Conservation (phyloP, 2,329 filamentous ascomycete species). For the Salinomyces thailandicus region DNA sequence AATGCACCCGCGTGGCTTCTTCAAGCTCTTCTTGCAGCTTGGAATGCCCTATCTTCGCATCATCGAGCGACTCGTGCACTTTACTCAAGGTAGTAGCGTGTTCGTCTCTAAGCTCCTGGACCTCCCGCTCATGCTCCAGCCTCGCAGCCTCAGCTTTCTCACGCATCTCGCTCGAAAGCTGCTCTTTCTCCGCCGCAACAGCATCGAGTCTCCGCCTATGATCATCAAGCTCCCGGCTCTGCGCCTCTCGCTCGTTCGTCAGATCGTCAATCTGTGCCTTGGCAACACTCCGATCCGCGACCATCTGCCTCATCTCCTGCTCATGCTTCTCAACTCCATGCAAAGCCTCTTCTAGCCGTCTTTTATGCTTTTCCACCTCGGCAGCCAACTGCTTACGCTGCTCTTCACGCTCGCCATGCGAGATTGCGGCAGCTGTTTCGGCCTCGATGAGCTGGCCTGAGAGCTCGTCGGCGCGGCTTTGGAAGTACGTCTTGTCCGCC, state of each 20-base stretch:
- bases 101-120: background rate
- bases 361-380: conserved; percentile 11
- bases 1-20: background rate
- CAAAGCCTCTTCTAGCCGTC: conserved; percentile 6
- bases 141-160: conserved; percentile 5
- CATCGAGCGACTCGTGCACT: background rate
- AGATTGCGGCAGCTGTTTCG: conserved; percentile 5
- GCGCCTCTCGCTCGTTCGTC: conserved; percentile 7
- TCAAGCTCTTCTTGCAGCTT: conserved; percentile 4
- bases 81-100: background rate
- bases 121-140: background rate
- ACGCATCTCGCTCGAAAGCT: conserved; percentile 4
- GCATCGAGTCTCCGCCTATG: conserved; percentile 8
- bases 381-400: conserved; percentile 7
- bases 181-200: conserved; percentile 4
- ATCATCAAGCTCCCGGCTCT: conserved; percentile 9
- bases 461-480: conserved; percentile 5
- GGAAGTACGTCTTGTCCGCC: conserved; percentile 7
- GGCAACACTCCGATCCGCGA: conserved; percentile 6
- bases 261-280: conserved; percentile 1
- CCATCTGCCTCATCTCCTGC: conserved; percentile 6
- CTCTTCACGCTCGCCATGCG: conserved; percentile 4
- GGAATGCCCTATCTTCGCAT: conserved; percentile 1
- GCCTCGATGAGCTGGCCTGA: conserved; percentile 8
- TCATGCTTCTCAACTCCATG: conserved; percentile 6